phyloP scores from a whole-genome alignment of 1,284 basidiomycete genomes.

The Trichosporon ovoides region DNA sequence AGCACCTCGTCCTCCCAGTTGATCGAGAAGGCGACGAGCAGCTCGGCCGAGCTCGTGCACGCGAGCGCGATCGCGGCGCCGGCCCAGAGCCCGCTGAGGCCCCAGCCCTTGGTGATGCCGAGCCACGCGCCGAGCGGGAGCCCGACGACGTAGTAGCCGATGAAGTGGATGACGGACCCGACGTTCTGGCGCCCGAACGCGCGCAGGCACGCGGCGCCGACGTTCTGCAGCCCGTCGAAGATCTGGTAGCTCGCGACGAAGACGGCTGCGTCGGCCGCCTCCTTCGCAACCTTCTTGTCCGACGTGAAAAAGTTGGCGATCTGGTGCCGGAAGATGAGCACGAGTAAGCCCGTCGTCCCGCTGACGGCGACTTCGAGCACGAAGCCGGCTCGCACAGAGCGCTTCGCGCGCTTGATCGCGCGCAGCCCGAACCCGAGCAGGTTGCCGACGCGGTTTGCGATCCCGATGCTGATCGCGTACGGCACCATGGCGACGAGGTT shows the following conservation, averaged over 20 bases:
- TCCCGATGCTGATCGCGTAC: constrained; percentile 23
- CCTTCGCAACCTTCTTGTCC: constrained; percentile 21
- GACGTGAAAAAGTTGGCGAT: constrained; percentile 25
- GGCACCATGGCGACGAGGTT: constrained; percentile 22
- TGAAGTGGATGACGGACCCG: constrained; percentile 25
- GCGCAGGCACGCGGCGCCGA: constrained; percentile 29
- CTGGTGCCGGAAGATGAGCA: constrained; percentile 21
- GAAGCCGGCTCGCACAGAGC: constrained; percentile 25
- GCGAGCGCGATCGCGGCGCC: constrained; percentile 26
- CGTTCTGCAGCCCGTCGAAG: constrained; percentile 29
- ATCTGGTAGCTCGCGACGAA: constrained; percentile 24
- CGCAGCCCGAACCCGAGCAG: constrained; percentile 28
- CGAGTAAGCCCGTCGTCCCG: constrained; percentile 15
- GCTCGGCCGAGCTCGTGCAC: constrained; percentile 19
- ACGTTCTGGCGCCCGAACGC: constrained; percentile 30
- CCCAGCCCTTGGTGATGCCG: constrained; percentile 22
- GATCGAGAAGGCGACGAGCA: constrained; percentile 21
- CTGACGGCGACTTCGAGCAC: constrained; percentile 22
- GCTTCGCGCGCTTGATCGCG: constrained; percentile 24
- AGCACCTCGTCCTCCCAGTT: constrained; percentile 28
- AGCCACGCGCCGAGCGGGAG: constrained; percentile 29
- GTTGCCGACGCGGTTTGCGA: constrained; percentile 30
- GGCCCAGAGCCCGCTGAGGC: constrained; percentile 30
- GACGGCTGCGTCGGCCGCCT: constrained; percentile 23
- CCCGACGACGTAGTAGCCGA: constrained; percentile 26